These are phyloP conservation scores for Calamus simplicifolius DNA, from an alignment of 176 grass and related monocot species.

Conservation along the genomic window DNA sequence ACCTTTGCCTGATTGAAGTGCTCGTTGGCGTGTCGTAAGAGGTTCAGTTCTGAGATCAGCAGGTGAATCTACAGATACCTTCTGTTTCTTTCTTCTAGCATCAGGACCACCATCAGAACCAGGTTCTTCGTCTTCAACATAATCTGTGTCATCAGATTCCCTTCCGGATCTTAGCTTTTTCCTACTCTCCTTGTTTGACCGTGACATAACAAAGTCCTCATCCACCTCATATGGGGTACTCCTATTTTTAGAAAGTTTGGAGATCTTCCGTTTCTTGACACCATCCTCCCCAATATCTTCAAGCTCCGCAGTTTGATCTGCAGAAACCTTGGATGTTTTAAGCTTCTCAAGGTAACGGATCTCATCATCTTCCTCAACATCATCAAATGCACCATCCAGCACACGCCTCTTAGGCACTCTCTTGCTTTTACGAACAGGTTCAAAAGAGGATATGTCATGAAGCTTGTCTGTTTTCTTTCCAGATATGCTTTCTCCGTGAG, in stretches of 20 bases:
- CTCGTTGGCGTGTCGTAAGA: slow-evolving; percentile 70
- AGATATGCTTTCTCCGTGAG: slow-evolving; percentile 4
- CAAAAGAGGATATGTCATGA: slow-evolving; percentile 32
- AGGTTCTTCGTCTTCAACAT: slow-evolving; percentile 61
- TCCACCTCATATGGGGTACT: slow-evolving; percentile 60
- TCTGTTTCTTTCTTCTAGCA: slow-evolving; percentile 15
- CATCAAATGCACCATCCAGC: slow-evolving; percentile 32
- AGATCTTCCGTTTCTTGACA: slow-evolving; percentile 56
- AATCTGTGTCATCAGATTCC: slow-evolving; percentile 35
- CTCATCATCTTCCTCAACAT: slow-evolving; percentile 54
- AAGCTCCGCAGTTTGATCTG: slow-evolving; percentile 37
- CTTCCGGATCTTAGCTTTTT: slow-evolving; percentile 33
- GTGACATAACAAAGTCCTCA: slow-evolving; percentile 50
- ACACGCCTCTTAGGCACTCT: slow-evolving; percentile 55
- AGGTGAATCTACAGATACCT: slow-evolving; percentile 31
- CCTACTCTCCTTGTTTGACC: slow-evolving; percentile 38
- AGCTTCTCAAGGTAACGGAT: slow-evolving; percentile 62
- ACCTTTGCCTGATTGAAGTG: slow-evolving; percentile 75
- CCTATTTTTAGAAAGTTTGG: slow-evolving; percentile 41
- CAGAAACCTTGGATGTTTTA: slow-evolving; percentile 33
- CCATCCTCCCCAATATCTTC: slow-evolving; percentile 38
- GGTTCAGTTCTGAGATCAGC: slow-evolving; percentile 34
- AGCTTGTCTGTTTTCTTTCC: slow-evolving; percentile 28
- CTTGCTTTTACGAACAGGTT: slow-evolving; percentile 63
- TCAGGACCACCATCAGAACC: slow-evolving; percentile 43